Base-by-base conservation (phyloP, 2,329 filamentous ascomycete genomes). In the Zymoseptoria ardabiliae region DNA sequence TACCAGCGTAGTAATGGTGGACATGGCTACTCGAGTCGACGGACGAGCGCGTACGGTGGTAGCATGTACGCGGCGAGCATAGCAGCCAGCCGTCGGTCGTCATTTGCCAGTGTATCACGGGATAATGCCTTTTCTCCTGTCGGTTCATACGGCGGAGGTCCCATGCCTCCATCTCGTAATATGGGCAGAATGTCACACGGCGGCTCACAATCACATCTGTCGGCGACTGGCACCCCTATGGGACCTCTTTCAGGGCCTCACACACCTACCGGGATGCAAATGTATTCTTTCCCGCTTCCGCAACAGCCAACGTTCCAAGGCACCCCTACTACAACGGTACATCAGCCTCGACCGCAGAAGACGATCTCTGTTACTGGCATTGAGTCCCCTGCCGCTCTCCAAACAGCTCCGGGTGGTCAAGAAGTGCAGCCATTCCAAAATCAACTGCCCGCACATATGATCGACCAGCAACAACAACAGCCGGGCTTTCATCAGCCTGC, bases 291-390 rank as follows among this genome's bases (percentile, higher is more conserved):
- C 61, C 77, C 79, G 51, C 75, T 80, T 53, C 79, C 81, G 23
- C 80, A 81, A 64, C 80, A 82, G 63, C 81, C 82, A 8, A 73
- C 79, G 0, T 84, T 79, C 71, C 84, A 86, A 71, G 85, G 82
- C 65, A 85, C 83, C 66, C 80, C 81, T 51, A 80, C 81, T 50
- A 81, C 86, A 19, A 83, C 91, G 0, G 96, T 97, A 86, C 90
- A 97, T 72, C 94, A 97, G 72, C 94, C 94, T 59, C 88, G 90
- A 56, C 93, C 94, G 8, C 92, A 97, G 74, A 97, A 97, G 79
- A 82, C 91, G 5, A 90, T 97, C 30, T 97, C 92, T 9, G 86
- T 97, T 60, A 90, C 91, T 59, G 91, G 91, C 68, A 96, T 97
- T 66, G 94, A 97, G 74, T 89, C 89, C 7, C 91, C 92, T 3